Conservation (phyloP, 202 grass and related monocot species). For the Saccharum hybrid region DNA sequence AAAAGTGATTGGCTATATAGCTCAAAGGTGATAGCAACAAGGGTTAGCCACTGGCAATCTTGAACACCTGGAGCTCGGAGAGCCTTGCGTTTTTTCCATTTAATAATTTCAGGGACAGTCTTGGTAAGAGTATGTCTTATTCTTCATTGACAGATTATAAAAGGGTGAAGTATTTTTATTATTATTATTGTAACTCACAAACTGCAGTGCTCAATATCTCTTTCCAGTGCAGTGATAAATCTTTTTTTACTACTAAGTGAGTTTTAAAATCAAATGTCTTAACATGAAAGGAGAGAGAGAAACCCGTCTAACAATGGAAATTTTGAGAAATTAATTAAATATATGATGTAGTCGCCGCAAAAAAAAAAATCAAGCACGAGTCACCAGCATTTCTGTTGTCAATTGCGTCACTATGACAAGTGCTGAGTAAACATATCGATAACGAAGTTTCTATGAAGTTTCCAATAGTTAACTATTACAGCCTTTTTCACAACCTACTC, state of each 20-base stretch:
- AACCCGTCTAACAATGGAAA: neutral
- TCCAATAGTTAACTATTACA: neutral
- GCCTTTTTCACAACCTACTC: conserved; percentile 7
- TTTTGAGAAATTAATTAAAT: neutral
- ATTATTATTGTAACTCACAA: neutral
- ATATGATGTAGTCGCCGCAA: neutral
- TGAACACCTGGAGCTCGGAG: conserved; percentile 43
- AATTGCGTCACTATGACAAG: conserved; percentile 11
- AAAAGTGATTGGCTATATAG: conserved; percentile 40
- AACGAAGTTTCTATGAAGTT: conserved; percentile 13
- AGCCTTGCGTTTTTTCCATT: conserved; percentile 30
- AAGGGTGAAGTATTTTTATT: neutral
- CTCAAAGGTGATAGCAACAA: conserved; percentile 42
- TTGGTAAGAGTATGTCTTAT: conserved; percentile 5
- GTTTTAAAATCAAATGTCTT: conserved; percentile 6
- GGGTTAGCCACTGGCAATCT: conserved; percentile 30
- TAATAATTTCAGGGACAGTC: conserved; percentile 17
- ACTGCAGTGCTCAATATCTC: neutral
- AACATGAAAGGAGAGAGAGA: neutral
- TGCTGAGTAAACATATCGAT: conserved; percentile 10
- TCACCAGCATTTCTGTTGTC: neutral
- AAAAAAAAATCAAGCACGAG: too few relatives aligned
- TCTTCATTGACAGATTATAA: neutral
- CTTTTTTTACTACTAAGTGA: neutral
- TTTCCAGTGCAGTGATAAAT: neutral